These are phyloP conservation scores for Boletus subcaerulescens DNA, from an alignment of 768 basidiomycete genomes.

Conservation along the genomic window DNA sequence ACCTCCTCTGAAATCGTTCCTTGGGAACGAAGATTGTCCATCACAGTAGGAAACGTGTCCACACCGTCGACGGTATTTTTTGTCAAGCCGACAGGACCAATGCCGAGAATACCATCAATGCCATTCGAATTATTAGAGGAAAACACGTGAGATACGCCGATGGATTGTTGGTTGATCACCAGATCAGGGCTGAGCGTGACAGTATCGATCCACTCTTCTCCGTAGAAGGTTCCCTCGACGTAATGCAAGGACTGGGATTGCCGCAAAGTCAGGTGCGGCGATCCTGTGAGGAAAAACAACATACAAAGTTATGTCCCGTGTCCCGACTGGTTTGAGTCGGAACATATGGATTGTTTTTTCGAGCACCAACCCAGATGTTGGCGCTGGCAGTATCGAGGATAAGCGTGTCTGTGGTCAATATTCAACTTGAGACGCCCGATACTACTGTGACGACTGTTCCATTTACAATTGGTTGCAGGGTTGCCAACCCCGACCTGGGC, in stretches of 20 bases:
- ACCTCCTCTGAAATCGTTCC: constrained; percentile 26
- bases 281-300: not conserved
- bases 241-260: not conserved
- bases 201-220: constrained; percentile 19
- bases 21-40: constrained; percentile 33
- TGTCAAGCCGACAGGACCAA: constrained; percentile 35
- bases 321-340: constrained; percentile 6
- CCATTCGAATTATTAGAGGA: constrained; percentile 14
- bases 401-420: constrained; percentile 17
- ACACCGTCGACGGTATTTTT: constrained; percentile 14
- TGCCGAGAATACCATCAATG: constrained; percentile 39
- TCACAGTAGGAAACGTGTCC: constrained; percentile 30
- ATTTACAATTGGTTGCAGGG: constrained; percentile 27
- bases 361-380: constrained; percentile 25
- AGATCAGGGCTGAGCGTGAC: constrained; percentile 7
- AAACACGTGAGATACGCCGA: constrained; percentile 24
- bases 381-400: constrained; percentile 16
- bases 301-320: constrained; percentile 18
- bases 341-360: constrained; percentile 3
- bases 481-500: constrained; percentile 26
- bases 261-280: not conserved
- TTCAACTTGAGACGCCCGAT: not conserved
- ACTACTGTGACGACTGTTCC: not conserved
- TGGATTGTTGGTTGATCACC: constrained; percentile 28
- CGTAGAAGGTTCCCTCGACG: not conserved